A percentile compares a stretch with the other conserved stretches of the same genome.
phyloP scores from a whole-genome alignment of 2,329 filamentous ascomycete species.

The Alternaria sp. region DNA sequence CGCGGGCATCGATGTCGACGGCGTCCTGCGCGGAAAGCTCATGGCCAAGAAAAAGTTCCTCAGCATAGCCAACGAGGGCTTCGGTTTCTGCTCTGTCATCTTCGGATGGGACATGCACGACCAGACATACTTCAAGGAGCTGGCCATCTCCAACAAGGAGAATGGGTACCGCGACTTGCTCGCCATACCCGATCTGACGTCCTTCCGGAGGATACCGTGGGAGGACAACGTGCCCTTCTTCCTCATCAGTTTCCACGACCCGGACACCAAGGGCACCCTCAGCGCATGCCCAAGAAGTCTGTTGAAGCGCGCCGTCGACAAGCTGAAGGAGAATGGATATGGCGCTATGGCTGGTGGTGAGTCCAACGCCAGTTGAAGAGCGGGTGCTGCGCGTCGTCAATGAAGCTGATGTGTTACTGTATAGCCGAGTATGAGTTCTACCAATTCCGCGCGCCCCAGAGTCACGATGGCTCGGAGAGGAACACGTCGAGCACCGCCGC shows the following conservation, averaged over 20 bases:
- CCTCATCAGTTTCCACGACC: constrained; percentile 81
- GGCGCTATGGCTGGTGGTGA: constrained; percentile 88
- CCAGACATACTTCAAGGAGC: constrained; percentile 82
- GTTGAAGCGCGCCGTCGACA: constrained; percentile 70
- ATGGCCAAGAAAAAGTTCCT: constrained; percentile 94
- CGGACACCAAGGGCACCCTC: constrained; percentile 73
- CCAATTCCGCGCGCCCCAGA: constrained; percentile 76
- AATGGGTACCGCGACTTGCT: constrained; percentile 89
- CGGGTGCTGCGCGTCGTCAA: constrained; percentile 19
- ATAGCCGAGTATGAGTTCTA: constrained; percentile 94
- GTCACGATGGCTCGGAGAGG: constrained; percentile 58
- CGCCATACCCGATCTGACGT: constrained; percentile 78
- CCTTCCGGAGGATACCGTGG: constrained; percentile 87
- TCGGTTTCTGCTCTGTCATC: constrained; percentile 92
- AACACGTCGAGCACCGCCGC: constrained; percentile 73
- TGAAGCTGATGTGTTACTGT: constrained; percentile 24
- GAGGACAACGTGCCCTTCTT: constrained; percentile 87
- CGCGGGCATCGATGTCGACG: constrained; percentile 86
- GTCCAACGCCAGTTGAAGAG: constrained; percentile 34
- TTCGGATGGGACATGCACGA: constrained; percentile 99
- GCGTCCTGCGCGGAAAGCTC: constrained; percentile 85
- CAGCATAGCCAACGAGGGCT: constrained; percentile 78
- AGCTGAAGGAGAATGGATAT: constrained; percentile 71
- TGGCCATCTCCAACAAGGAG: constrained; percentile 85
- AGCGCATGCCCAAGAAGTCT: constrained; percentile 81